Evolutionary conservation across 176 grass and related monocot species (phyloP).

Genomic region (Areca catechu): DNA sequence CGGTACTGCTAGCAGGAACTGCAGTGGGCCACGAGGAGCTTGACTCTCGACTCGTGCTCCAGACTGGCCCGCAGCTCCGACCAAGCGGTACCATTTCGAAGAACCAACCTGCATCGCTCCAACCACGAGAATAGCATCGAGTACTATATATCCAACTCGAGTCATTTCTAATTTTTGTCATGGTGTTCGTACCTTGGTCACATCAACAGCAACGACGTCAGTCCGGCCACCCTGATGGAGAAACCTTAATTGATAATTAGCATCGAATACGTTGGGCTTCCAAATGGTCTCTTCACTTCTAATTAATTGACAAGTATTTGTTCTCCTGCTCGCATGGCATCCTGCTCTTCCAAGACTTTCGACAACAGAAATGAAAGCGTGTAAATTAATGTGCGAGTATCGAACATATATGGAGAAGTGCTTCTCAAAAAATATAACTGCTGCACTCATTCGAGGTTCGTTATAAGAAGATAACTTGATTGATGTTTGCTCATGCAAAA

Average conservation of each 20-base stretch:
- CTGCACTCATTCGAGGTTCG: too few species aligned
- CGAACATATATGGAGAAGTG: neutral
- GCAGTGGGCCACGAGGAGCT: conserved; percentile 17
- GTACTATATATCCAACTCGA: conserved; percentile 5
- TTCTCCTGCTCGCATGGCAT: conserved; percentile 38
- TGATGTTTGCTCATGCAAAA: too few species aligned
- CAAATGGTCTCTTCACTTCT: conserved; percentile 38
- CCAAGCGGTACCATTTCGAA: conserved; percentile 37
- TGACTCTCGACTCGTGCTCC: too few species aligned
- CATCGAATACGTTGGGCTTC: conserved; percentile 6
- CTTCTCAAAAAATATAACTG: conserved; percentile 22
- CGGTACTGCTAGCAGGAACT: conserved; percentile 42
- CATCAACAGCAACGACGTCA: conserved; percentile 51
- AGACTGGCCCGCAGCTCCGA: conserved; percentile 10
- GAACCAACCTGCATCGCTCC: conserved; percentile 19
- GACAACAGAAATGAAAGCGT: neutral
- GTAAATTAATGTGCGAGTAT: neutral
- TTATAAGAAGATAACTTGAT: too few species aligned
- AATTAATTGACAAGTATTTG: conserved; percentile 35
- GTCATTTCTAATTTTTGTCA: neutral
- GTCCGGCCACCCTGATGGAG: conserved; percentile 65
- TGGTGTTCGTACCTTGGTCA: conserved; percentile 21
- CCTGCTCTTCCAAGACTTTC: conserved; percentile 18
- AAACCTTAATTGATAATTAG: too few species aligned
- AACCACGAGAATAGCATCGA: neutral